Percentiles rank a stretch among this genome's conserved stretches.
Conservation (phyloP, 495 filamentous ascomycete species). For the Letharia lupina region DNA sequence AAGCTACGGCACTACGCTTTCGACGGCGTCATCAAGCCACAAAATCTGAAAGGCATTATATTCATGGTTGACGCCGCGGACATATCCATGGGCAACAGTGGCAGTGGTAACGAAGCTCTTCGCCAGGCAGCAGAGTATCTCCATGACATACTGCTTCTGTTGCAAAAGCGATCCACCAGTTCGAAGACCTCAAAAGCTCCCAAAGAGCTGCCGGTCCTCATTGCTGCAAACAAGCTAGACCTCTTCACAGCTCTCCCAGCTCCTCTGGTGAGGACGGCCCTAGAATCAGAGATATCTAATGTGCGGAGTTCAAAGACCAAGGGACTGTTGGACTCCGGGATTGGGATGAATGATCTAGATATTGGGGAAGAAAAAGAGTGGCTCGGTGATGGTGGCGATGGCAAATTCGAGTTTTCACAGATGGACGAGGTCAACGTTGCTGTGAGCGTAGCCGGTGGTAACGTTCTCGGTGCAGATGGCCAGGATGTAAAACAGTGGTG, state of each 20-base stretch:
- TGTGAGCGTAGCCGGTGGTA: slow-evolving; percentile 72
- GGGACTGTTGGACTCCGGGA: slow-evolving; percentile 68
- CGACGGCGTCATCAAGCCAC: slow-evolving; percentile 38
- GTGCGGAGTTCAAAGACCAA: slow-evolving; percentile 70
- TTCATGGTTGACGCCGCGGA: slow-evolving; percentile 82
- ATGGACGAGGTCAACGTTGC: slow-evolving; percentile 75
- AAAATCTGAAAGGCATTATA: slow-evolving; percentile 64
- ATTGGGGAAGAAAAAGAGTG: slow-evolving; percentile 68
- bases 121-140: slow-evolving; percentile 68
- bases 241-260: slow-evolving; percentile 88
- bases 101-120: slow-evolving; percentile 34
- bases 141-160: slow-evolving; percentile 69
- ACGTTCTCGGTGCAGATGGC: slow-evolving; percentile 60
- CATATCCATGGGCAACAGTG: slow-evolving; percentile 36
- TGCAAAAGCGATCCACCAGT: slow-evolving; percentile 65
- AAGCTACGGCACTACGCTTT: slow-evolving; percentile 61
- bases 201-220: slow-evolving; percentile 59
- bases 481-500: slow-evolving; percentile 73
- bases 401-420: slow-evolving; percentile 66
- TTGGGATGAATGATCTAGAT: slow-evolving; percentile 48
- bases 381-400: slow-evolving; percentile 69
- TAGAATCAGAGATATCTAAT: slow-evolving; percentile 76
- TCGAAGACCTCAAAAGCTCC: slow-evolving; percentile 51
- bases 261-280: slow-evolving; percentile 58
- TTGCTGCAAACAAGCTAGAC: slow-evolving; percentile 93